These are phyloP conservation scores for Fusarium cyanostomum DNA, from an alignment of 2,329 filamentous ascomycete species.

Conservation along the genomic window DNA sequence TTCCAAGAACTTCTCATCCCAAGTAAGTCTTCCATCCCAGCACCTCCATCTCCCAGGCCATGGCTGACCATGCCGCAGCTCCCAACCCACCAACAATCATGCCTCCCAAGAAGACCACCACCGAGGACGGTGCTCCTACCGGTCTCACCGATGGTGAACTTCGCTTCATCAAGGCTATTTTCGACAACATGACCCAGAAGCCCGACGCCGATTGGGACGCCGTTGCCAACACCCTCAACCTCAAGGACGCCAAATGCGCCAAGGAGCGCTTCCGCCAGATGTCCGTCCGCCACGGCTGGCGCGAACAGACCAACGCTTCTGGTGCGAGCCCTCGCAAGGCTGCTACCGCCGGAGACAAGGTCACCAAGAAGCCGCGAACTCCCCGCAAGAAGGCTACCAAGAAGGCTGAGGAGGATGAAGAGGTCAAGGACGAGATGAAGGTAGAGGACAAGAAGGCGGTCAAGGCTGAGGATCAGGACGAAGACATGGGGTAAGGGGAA, in stretches of 20 bases:
- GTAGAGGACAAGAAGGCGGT: slow-evolving; percentile 1
- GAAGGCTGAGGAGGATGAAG: slow-evolving; percentile 43
- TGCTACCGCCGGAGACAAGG: slow-evolving; percentile 37
- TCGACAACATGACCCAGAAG: slow-evolving; percentile 54
- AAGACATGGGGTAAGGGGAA: slow-evolving; percentile 3
- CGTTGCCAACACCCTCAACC: slow-evolving; percentile 48
- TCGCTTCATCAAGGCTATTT: slow-evolving; percentile 53
- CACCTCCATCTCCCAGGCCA: background rate
- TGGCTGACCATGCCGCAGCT: slow-evolving; percentile 12
- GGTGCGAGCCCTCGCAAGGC: slow-evolving; percentile 45
- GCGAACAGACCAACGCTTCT: slow-evolving; percentile 30
- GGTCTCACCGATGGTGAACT: slow-evolving; percentile 50
- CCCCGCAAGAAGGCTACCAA: slow-evolving; percentile 46
- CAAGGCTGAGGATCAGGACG: background rate
- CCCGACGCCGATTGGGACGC: slow-evolving; percentile 54
- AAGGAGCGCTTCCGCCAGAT: slow-evolving; percentile 55
- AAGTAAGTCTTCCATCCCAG: slow-evolving; percentile 4
- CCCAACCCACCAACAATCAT: slow-evolving; percentile 30
- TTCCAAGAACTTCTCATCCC: background rate
- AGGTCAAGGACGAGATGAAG: slow-evolving; percentile 29
- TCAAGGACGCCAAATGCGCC: slow-evolving; percentile 55
- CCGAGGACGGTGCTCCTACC: slow-evolving; percentile 29
- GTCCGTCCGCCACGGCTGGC: slow-evolving; percentile 53
- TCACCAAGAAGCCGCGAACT: slow-evolving; percentile 47
- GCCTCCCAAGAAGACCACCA: slow-evolving; percentile 46